These are phyloP conservation scores for Phaeosphaeriaceae sp. DNA, from an alignment of 2,329 filamentous ascomycete species.

Conservation along the genomic window DNA sequence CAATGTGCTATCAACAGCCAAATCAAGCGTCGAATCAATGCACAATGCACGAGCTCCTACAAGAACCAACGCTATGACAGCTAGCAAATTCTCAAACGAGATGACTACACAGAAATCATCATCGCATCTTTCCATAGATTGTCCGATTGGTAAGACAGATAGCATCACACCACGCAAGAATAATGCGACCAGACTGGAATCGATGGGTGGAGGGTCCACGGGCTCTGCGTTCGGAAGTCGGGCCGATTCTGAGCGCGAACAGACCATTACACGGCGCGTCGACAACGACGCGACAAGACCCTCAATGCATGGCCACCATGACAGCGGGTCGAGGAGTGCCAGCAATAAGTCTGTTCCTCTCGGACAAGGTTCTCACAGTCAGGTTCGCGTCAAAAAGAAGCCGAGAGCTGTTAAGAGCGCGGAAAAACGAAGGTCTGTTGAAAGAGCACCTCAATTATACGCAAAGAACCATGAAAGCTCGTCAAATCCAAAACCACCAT, in stretches of 20 bases:
- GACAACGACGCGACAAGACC: background rate
- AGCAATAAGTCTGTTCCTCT: background rate
- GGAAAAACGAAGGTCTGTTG: background rate
- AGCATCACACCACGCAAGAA: background rate
- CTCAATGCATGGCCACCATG: conserved; percentile 1
- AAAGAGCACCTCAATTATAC: background rate
- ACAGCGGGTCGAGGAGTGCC: background rate
- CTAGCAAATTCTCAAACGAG: background rate
- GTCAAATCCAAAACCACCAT: background rate
- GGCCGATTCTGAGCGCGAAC: conserved; percentile 16
- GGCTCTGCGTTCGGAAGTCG: conserved; percentile 11
- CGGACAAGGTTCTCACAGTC: background rate
- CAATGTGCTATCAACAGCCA: background rate
- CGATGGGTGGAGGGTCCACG: background rate
- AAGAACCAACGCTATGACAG: background rate
- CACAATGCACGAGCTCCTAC: background rate
- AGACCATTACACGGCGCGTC: conserved; percentile 14
- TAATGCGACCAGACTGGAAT: background rate
- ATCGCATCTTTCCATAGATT: background rate
- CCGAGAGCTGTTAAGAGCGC: conserved; percentile 7
- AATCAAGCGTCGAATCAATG: too few relatives aligned
- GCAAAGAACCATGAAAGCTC: background rate
- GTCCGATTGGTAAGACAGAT: background rate
- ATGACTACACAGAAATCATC: background rate
- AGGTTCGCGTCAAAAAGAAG: background rate